Percentiles rank a stretch among this genome's conserved stretches.
Evolutionary conservation across 805 yeast species (phyloP).

Genomic region (Priceomyces haplophilus): DNA sequence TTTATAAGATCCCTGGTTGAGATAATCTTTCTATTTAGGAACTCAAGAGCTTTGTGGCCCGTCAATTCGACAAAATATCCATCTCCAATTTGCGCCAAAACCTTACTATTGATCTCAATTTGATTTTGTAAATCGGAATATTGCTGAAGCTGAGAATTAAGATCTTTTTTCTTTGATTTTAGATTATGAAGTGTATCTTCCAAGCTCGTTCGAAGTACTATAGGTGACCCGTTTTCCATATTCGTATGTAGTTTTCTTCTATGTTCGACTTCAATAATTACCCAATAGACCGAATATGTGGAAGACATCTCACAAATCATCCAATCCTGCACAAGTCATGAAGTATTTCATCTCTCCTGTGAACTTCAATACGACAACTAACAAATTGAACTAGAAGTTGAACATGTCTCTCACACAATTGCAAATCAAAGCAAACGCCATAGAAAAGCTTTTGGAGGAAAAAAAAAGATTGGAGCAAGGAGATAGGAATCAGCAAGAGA

Average conservation of each 20-base stretch:
- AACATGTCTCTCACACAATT: slow-evolving; percentile 67
- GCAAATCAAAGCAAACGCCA: slow-evolving; percentile 69
- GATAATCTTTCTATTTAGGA: slow-evolving; percentile 24
- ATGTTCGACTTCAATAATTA: no score
- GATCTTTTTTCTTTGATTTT: neutral
- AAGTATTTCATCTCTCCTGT: no score
- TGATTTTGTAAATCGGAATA: slow-evolving; percentile 4
- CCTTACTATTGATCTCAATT: slow-evolving; percentile 4
- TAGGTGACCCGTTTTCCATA: neutral
- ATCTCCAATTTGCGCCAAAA: slow-evolving; percentile 35
- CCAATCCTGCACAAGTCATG: no score
- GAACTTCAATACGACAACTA: no score
- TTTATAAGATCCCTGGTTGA: slow-evolving; percentile 34
- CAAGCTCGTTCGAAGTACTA: neutral
- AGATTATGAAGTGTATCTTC: neutral
- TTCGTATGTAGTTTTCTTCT: no score
- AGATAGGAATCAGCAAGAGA: slow-evolving; percentile 50
- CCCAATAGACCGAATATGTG: no score
- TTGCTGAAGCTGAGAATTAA: slow-evolving; percentile 4
- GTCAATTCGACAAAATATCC: slow-evolving; percentile 39
- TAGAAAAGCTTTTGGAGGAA: slow-evolving; percentile 68
- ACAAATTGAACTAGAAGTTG: slow-evolving; percentile 1
- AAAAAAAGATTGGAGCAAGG: slow-evolving; percentile 50
- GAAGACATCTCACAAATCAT: no score
- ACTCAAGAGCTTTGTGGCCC: slow-evolving; percentile 24